Conservation (phyloP, 305 asterid genomes). For the Lippia alba region DNA sequence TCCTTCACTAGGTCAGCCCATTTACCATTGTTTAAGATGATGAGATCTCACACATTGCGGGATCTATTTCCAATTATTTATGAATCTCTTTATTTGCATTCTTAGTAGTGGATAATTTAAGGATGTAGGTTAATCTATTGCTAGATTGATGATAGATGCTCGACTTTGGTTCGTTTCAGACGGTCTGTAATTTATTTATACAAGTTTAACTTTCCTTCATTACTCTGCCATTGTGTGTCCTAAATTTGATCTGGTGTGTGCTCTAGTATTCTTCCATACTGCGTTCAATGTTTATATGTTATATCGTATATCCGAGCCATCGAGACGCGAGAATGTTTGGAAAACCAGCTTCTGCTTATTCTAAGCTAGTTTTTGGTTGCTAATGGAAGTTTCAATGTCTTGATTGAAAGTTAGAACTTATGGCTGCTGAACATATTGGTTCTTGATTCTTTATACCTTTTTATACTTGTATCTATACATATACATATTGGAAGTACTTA, state of each 20-base stretch:
- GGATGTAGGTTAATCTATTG: slow-evolving; percentile 19
- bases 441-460: too few species aligned
- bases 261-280: too few species aligned
- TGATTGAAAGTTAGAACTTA: too few species aligned
- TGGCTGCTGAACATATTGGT: too few species aligned
- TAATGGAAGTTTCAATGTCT: too few species aligned
- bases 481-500: neutral
- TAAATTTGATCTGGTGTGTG: too few species aligned
- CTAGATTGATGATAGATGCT: slow-evolving; percentile 30
- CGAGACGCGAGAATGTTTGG: too few species aligned
- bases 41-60: slow-evolving; percentile 53
- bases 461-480: too few species aligned
- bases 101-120: slow-evolving; percentile 24
- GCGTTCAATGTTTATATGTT: too few species aligned
- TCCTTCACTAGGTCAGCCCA: slow-evolving; percentile 49
- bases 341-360: too few species aligned
- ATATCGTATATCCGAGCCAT: too few species aligned
- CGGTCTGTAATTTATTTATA: slow-evolving; percentile 14
- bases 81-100: slow-evolving; percentile 27
- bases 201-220: slow-evolving; percentile 10
- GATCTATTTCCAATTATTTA: slow-evolving; percentile 41
- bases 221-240: neutral
- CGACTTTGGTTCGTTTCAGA: slow-evolving; percentile 23
- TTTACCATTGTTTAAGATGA: slow-evolving; percentile 37
- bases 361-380: too few species aligned